Evolutionary conservation across 1,139 yeast species (phyloP).

Genomic region (Hansenula lynferdii): DNA sequence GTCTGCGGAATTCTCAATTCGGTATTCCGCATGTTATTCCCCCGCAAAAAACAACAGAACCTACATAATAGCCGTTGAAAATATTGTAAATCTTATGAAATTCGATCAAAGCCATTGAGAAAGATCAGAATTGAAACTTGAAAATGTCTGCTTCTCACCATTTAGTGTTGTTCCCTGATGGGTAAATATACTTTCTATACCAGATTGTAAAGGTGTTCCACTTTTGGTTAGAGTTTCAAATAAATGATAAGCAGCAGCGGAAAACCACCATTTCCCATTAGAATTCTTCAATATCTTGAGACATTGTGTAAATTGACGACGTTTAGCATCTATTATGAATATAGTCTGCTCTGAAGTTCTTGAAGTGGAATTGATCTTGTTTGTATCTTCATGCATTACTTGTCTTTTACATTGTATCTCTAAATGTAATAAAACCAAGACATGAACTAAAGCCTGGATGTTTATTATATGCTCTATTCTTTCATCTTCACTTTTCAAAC

Average conservation of each 20-base stretch:
- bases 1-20: no score
- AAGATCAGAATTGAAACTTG: neutral
- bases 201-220: neutral
- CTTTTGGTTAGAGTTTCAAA: constrained; percentile 3
- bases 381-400: neutral
- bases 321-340: constrained; percentile 1
- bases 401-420: constrained; percentile 4
- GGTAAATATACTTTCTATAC: neutral
- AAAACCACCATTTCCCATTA: constrained; percentile 7
- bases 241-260: constrained; percentile 6
- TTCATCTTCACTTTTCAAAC: neutral
- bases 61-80: no score
- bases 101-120: neutral
- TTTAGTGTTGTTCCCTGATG: neutral
- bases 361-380: no score
- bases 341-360: no score
- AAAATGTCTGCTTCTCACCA: neutral
- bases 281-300: constrained; percentile 1
- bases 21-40: no score
- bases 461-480: constrained; percentile 7
- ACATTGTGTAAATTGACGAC: constrained; percentile 2
- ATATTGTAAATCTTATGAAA: no score
- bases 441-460: constrained; percentile 7
- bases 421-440: constrained; percentile 7
- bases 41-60: neutral